phyloP scores from a whole-genome alignment of 495 filamentous ascomycete species.

The Penicillium alfredii region DNA sequence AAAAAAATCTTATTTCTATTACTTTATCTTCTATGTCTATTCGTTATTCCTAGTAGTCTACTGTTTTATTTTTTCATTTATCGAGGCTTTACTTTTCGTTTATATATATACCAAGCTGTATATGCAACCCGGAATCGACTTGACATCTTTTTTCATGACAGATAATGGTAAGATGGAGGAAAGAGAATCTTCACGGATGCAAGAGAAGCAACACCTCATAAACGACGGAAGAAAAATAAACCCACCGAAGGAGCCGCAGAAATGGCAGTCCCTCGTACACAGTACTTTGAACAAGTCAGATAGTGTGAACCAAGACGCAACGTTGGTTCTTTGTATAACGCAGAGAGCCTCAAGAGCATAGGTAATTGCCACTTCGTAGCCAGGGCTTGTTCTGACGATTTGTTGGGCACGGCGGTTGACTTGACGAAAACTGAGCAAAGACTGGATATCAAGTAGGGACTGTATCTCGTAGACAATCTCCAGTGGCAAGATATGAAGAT shows the following conservation, averaged over 20 bases:
- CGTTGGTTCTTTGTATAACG: constrained; percentile 7
- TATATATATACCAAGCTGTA: constrained; percentile 6
- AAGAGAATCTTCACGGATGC: constrained; percentile 9
- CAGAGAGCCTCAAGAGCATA: constrained; percentile 11
- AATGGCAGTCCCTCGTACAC: constrained; percentile 9
- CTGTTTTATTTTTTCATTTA: too few relatives aligned
- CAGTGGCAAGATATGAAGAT: constrained; percentile 4
- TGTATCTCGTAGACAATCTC: constrained; percentile 8
- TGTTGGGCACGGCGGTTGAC: constrained; percentile 14
- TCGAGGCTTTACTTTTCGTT: constrained; percentile 1
- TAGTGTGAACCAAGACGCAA: constrained; percentile 10
- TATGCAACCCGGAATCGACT: too few relatives aligned
- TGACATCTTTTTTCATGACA: constrained; percentile 2
- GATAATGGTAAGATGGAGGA: constrained; percentile 1
- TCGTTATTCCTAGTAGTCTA: too few relatives aligned
- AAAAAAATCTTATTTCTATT: too few relatives aligned
- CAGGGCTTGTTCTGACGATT: constrained; percentile 5
- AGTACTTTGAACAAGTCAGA: constrained; percentile 10
- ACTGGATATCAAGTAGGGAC: constrained; percentile 12
- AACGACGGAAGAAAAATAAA: constrained; percentile 14
- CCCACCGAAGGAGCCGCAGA: constrained; percentile 12
- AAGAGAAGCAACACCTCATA: constrained; percentile 12
- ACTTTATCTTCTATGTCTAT: too few relatives aligned
- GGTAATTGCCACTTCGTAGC: constrained; percentile 7
- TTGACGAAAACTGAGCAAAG: constrained; percentile 8